A percentile compares a stretch with the other conserved stretches of the same genome.
phyloP scores from a whole-genome alignment of 352 stramenopile genomes.

The Phytophthora citricola region DNA sequence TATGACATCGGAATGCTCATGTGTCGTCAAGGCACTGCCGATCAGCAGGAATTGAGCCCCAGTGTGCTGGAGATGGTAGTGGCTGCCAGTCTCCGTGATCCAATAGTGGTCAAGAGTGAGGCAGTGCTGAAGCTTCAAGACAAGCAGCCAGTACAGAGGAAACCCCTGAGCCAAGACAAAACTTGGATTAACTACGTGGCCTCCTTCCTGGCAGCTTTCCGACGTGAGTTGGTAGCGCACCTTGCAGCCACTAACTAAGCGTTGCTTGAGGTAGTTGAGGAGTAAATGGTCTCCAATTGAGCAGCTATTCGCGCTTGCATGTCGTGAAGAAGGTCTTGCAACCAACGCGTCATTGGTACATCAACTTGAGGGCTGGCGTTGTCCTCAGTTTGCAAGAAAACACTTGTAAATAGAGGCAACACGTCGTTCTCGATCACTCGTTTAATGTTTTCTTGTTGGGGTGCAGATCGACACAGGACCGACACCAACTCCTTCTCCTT shows the following conservation, averaged over 20 bases:
- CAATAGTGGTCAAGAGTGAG: constrained; percentile 20
- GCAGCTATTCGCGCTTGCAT: constrained; percentile 77
- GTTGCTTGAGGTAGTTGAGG: constrained; percentile 4
- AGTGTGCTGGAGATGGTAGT: constrained; percentile 55
- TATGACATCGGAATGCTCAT: constrained; percentile 66
- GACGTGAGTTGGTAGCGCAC: constrained; percentile 23
- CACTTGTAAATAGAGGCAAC: constrained; percentile 59
- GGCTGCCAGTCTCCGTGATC: constrained; percentile 13
- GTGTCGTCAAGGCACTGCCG: constrained; percentile 45
- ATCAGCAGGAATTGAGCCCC: constrained; percentile 36
- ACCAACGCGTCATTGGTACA: constrained; percentile 53
- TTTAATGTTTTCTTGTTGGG: constrained; percentile 55
- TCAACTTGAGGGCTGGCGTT: constrained; percentile 27
- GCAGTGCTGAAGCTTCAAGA: constrained; percentile 21
- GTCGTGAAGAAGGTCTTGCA: constrained; percentile 65
- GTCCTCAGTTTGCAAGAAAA: constrained; percentile 56
- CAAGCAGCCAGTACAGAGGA: constrained; percentile 11
- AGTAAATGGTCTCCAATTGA: constrained; percentile 59
- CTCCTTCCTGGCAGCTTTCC: constrained; percentile 29
- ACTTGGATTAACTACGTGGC: constrained; percentile 25
- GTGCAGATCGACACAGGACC: constrained; percentile 34
- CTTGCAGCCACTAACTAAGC: constrained; percentile 22
- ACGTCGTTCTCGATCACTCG: constrained; percentile 71
- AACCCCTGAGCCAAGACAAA: constrained; percentile 13
- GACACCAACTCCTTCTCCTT: constrained; percentile 1